Percentiles rank a stretch among this genome's conserved stretches.
Conservation (phyloP, 2,329 filamentous ascomycete species). For the Corynespora cassiicola region DNA sequence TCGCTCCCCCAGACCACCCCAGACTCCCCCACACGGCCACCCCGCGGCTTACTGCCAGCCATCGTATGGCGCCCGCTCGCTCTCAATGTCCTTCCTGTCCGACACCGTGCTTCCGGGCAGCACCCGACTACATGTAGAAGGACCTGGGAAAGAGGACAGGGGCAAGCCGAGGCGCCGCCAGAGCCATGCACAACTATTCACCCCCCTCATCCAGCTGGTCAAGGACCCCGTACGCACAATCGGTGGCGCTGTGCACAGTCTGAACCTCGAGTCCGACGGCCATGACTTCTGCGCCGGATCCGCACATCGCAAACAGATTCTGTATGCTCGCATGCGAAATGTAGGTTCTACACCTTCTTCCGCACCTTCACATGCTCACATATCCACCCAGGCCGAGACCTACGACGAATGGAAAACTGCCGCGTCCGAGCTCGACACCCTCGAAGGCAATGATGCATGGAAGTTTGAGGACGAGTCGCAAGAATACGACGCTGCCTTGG, state of each 20-base stretch:
- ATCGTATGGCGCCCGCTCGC: slow-evolving; percentile 40
- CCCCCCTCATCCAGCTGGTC: slow-evolving; percentile 44
- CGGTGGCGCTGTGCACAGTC: slow-evolving; percentile 21
- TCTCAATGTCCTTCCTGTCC: slow-evolving; percentile 45
- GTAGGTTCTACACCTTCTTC: slow-evolving; percentile 53
- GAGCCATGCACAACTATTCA: slow-evolving; percentile 39
- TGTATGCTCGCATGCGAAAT: slow-evolving; percentile 70
- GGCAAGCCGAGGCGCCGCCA: slow-evolving; percentile 27
- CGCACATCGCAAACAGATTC: slow-evolving; percentile 60
- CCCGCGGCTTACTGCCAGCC: no score
- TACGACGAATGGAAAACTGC: slow-evolving; percentile 76
- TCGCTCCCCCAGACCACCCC: no score
- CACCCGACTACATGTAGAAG: slow-evolving; percentile 32
- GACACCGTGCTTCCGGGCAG: slow-evolving; percentile 42
- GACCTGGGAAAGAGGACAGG: slow-evolving; percentile 10
- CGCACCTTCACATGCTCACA: slow-evolving; percentile 36
- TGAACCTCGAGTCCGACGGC: slow-evolving; percentile 48
- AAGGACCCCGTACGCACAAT: slow-evolving; percentile 40
- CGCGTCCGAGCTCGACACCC: slow-evolving; percentile 76
- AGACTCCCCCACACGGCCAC: no score
- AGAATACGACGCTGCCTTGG: slow-evolving; percentile 74
- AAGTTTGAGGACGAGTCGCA: slow-evolving; percentile 71
- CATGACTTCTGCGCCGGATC: background rate
- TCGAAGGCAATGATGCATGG: slow-evolving; percentile 85
- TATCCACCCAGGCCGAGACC: slow-evolving; percentile 64